Base-by-base conservation (phyloP, 768 basidiomycete genomes). In the Cystofilobasidium ferigula region DNA sequence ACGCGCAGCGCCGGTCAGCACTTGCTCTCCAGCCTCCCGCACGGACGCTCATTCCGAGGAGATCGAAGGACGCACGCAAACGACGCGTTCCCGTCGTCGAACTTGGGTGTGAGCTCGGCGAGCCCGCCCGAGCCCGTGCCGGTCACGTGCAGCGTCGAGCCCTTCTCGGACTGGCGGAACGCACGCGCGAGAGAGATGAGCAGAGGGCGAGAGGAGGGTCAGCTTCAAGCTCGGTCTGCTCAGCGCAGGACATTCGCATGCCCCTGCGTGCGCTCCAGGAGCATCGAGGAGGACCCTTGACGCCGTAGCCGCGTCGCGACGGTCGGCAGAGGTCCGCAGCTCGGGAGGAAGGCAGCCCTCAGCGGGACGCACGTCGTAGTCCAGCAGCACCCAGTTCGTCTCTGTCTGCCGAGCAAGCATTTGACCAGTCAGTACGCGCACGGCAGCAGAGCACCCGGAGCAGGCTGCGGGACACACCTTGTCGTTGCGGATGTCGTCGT, bases 341-440 rank as follows among this genome's bases (percentile, higher is more conserved):
- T n/a, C n/a, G 38, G 16, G 38, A 40, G 8, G 38, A 8, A 9
- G 38, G 9, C 8, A 47, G 45, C 22, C 45, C n/a, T 2, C 20
- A 59, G 8, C 18, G 14, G 38, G 45, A 63, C 80, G 73, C 70
- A 84, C 85, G 79, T 87, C 86, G 76, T 97, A 98, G 75, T 94
- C 88, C 65, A 95, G 78, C 64, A 97, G 79, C 53, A 93, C 74
- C 91, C 91, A 97, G 75, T 88, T 95, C 36, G 84, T 87, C 35
- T 88, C 87, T 43, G 85, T 81, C 73, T 48, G 26, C 10, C 9
- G 22, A 48, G 24, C 22, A 14, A 4, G 4, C 10, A n/a, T 26
- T 3, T 12, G 40, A 18, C 3, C 22, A 10, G 47, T 48, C 26
- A 48, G 47, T 7, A 5, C 47, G 22, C 20, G 47, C 12, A 4